Evolutionary conservation across 306 rosid species (phyloP).

Genomic region (Quercus robur): DNA sequence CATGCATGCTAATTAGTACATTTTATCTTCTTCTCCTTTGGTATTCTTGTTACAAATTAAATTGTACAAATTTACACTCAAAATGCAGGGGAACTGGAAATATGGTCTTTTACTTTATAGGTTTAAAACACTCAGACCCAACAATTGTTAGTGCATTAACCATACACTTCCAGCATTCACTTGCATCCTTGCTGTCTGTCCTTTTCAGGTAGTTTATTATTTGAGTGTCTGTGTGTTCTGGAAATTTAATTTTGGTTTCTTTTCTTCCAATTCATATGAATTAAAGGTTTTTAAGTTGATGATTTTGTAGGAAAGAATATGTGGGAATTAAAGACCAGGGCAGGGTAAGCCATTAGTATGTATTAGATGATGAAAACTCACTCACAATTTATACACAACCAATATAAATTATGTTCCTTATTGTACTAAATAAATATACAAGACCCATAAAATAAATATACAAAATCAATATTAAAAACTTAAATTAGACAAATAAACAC

Average conservation of each 20-base stretch:
- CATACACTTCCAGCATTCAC: slow-evolving; percentile 86
- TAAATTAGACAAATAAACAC: neutral
- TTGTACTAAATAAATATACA: neutral
- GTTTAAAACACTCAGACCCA: slow-evolving; percentile 60
- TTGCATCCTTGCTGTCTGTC: slow-evolving; percentile 52
- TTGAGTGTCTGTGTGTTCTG: neutral
- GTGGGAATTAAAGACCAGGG: slow-evolving; percentile 37
- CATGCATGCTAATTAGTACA: too few relatives aligned
- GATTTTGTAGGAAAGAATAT: slow-evolving; percentile 56
- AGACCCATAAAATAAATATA: neutral
- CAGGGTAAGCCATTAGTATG: slow-evolving; percentile 29
- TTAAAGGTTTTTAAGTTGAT: neutral
- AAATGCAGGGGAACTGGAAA: slow-evolving; percentile 68
- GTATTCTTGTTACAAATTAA: neutral
- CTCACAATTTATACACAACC: neutral
- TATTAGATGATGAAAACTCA: too few relatives aligned
- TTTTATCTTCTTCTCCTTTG: neutral
- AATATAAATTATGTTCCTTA: neutral
- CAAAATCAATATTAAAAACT: neutral
- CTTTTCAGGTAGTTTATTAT: slow-evolving; percentile 44
- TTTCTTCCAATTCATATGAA: neutral
- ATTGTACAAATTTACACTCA: neutral
- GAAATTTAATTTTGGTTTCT: neutral
- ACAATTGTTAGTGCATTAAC: slow-evolving; percentile 61
- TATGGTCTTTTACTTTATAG: slow-evolving; percentile 57